Percentiles rank a stretch among this genome's conserved stretches.
These are phyloP conservation scores for Sordaria brevicollis DNA, from an alignment of 495 filamentous ascomycete genomes.

Conservation along the genomic window DNA sequence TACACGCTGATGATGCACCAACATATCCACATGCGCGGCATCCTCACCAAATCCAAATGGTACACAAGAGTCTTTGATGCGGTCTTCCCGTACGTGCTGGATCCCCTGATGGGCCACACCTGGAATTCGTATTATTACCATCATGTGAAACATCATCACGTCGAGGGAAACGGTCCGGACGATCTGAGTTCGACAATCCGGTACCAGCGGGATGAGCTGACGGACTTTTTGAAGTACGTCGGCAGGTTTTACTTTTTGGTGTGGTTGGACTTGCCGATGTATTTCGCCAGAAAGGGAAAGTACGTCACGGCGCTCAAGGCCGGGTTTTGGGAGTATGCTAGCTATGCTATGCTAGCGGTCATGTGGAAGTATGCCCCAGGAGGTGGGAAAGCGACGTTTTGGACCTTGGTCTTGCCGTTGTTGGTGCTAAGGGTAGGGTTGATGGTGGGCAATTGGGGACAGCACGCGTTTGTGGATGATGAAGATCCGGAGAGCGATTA, in stretches of 20 bases:
- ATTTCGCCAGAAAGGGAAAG: conserved; percentile 54
- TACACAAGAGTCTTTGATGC: background rate
- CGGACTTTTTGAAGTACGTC: conserved; percentile 57
- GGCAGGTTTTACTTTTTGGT: conserved; percentile 60
- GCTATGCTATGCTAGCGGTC: conserved; percentile 21
- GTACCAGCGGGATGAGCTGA: conserved; percentile 59
- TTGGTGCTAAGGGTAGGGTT: conserved; percentile 50
- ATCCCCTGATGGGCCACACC: conserved; percentile 71
- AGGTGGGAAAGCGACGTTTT: conserved; percentile 30
- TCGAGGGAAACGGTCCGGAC: conserved; percentile 68
- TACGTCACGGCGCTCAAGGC: conserved; percentile 38
- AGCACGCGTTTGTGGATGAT: conserved; percentile 65
- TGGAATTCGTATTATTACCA: conserved; percentile 81
- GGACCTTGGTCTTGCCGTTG: conserved; percentile 47
- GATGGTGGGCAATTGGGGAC: conserved; percentile 75
- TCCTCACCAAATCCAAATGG: conserved; percentile 44
- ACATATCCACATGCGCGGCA: conserved; percentile 69
- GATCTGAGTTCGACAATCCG: conserved; percentile 67
- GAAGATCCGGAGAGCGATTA: conserved; percentile 61
- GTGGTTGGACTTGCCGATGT: conserved; percentile 65
- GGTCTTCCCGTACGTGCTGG: conserved; percentile 60
- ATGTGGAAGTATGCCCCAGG: background rate
- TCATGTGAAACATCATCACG: conserved; percentile 77
- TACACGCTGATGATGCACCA: conserved; percentile 79
- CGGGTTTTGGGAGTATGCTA: conserved; percentile 46